phyloP scores from a whole-genome alignment of 345 rosid species.

The Turritis glabra region DNA sequence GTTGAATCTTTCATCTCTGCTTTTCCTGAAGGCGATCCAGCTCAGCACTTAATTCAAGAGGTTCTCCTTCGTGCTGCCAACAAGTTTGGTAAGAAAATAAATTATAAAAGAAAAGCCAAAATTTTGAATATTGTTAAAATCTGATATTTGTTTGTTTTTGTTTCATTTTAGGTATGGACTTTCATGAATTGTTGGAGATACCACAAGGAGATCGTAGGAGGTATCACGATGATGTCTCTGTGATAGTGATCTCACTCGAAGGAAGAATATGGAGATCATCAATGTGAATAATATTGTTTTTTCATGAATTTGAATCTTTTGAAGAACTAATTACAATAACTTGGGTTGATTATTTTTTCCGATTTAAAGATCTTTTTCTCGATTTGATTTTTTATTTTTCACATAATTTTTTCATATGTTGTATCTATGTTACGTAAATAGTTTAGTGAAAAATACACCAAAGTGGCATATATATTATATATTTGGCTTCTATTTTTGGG shows the following conservation, averaged over 20 bases:
- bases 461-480: conserved; percentile 2
- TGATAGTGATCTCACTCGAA: conserved; percentile 84
- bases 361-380: not conserved
- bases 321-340: conserved; percentile 28
- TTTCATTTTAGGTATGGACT: conserved; percentile 66
- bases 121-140: not conserved
- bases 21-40: conserved; percentile 95
- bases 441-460: conserved; percentile 24
- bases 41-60: conserved; percentile 85
- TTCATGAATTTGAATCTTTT: conserved; percentile 15
- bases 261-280: conserved; percentile 96
- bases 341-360: conserved; percentile 17
- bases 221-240: conserved; percentile 91
- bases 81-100: conserved; percentile 62
- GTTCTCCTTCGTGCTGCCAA: conserved; percentile 88
- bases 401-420: conserved; percentile 13
- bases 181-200: conserved; percentile 82
- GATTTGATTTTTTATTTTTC: not conserved
- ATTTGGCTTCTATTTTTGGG: conserved; percentile 6
- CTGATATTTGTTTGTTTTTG: not conserved
- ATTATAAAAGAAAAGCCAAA: not conserved
- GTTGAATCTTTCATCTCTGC: conserved; percentile 75
- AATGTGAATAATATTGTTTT: conserved; percentile 42
- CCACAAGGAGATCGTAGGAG: conserved; percentile 89
- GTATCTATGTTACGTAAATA: conserved; percentile 23